Percentiles rank a stretch among this genome's conserved stretches.
These are phyloP conservation scores for Stenogyne calaminthoides DNA, from an alignment of 305 asterid genomes.

Conservation along the genomic window DNA sequence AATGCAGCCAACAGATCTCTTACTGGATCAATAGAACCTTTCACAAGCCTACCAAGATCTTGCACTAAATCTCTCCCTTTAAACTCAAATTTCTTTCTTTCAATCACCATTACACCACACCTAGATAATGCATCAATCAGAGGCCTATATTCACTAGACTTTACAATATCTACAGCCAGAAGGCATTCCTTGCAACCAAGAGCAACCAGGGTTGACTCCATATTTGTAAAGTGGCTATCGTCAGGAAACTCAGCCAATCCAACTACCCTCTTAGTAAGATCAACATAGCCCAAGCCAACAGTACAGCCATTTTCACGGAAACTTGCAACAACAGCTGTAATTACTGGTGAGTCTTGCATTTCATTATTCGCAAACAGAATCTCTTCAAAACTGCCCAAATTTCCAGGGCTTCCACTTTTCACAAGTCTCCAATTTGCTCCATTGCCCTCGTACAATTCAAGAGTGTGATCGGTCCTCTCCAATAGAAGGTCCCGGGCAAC, in stretches of 20 bases:
- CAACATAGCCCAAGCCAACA: slow-evolving; percentile 84
- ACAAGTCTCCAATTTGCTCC: slow-evolving; percentile 87
- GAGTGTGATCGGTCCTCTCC: slow-evolving; percentile 91
- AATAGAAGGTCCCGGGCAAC: slow-evolving; percentile 81
- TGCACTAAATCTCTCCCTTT: slow-evolving; percentile 84
- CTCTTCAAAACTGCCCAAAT: slow-evolving; percentile 89
- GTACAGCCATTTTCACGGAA: slow-evolving; percentile 75
- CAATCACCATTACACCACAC: slow-evolving; percentile 90
- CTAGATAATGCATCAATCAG: slow-evolving; percentile 79
- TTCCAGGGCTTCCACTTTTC: slow-evolving; percentile 92
- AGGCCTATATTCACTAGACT: slow-evolving; percentile 66
- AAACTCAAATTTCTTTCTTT: slow-evolving; percentile 84
- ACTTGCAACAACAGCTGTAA: slow-evolving; percentile 66
- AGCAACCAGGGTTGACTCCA: slow-evolving; percentile 91
- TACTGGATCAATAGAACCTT: slow-evolving; percentile 82
- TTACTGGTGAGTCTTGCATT: slow-evolving; percentile 91
- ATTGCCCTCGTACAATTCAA: slow-evolving; percentile 84
- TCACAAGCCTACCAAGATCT: slow-evolving; percentile 90
- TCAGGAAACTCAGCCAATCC: slow-evolving; percentile 94
- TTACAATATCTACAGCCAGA: slow-evolving; percentile 65
- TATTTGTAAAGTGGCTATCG: slow-evolving; percentile 89
- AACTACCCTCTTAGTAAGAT: slow-evolving; percentile 74
- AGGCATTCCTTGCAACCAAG: slow-evolving; percentile 98
- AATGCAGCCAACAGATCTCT: slow-evolving; percentile 82
- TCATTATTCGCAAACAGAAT: slow-evolving; percentile 91